Evolutionary conservation across 176 grass and related monocot genomes (phyloP).

Genomic region (Triticum turgidum): DNA sequence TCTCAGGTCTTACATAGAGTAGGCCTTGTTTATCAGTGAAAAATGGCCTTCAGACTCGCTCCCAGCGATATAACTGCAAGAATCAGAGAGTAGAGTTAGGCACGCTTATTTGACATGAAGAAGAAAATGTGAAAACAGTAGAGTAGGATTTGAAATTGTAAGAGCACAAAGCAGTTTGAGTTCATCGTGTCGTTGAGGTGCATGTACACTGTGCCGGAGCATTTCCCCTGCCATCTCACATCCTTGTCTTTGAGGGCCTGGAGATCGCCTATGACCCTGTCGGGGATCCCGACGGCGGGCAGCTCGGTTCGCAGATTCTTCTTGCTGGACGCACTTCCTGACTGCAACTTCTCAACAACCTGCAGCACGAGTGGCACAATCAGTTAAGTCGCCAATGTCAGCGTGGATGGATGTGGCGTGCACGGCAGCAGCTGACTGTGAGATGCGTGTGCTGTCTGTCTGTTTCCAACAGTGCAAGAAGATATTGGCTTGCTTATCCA

Average conservation of each 20-base stretch:
- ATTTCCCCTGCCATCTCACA: conserved; percentile 86
- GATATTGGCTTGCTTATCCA: background rate
- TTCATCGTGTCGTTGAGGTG: background rate
- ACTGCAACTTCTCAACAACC: conserved; percentile 96
- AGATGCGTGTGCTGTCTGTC: background rate
- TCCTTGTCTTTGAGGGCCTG: conserved; percentile 69
- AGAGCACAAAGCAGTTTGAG: background rate
- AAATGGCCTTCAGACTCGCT: conserved; percentile 86
- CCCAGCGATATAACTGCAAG: conserved; percentile 89
- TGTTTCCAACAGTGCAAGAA: background rate
- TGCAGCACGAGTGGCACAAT: background rate
- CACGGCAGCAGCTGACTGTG: background rate
- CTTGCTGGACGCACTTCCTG: conserved; percentile 56
- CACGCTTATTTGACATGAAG: background rate
- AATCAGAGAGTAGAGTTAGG: background rate
- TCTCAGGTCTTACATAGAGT: conserved; percentile 73
- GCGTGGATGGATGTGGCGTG: background rate
- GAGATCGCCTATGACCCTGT: conserved; percentile 52
- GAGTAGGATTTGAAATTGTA: background rate
- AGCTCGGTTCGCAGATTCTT: conserved; percentile 68
- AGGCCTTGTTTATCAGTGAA: conserved; percentile 84
- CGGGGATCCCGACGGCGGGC: conserved; percentile 54
- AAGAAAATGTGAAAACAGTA: background rate
- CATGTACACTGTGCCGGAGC: conserved; percentile 95
- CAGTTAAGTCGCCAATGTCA: background rate